phyloP scores from a whole-genome alignment of 495 filamentous ascomycete species.

The Neurospora terricola region DNA sequence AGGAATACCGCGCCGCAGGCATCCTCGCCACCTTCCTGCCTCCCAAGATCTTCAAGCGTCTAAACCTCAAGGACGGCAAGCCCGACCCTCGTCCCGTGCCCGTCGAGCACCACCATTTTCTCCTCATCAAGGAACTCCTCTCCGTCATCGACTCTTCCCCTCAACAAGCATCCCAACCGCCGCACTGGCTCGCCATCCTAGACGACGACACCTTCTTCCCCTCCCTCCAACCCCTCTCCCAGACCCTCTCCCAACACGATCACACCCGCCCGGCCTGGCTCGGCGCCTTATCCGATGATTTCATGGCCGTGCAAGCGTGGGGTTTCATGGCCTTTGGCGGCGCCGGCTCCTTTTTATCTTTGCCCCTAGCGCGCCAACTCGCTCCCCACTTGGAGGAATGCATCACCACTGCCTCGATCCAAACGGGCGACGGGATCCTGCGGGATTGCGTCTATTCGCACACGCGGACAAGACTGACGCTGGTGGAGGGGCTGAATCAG shows the following conservation, averaged over 20 bases:
- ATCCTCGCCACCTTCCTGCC: slow-evolving; percentile 47
- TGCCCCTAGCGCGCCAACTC: slow-evolving; percentile 46
- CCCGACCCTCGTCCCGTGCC: not conserved
- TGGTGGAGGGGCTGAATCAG: slow-evolving; percentile 51
- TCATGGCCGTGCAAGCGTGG: slow-evolving; percentile 45
- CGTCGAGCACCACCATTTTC: slow-evolving; percentile 54
- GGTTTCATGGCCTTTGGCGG: slow-evolving; percentile 62
- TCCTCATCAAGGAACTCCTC: slow-evolving; percentile 47
- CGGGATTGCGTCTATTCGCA: slow-evolving; percentile 51
- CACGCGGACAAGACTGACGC: slow-evolving; percentile 44
- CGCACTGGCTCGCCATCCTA: slow-evolving; percentile 54
- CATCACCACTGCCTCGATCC: slow-evolving; percentile 38
- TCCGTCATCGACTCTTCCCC: slow-evolving; percentile 14
- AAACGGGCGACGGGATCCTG: slow-evolving; percentile 51
- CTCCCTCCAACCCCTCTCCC: slow-evolving; percentile 46
- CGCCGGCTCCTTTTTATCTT: slow-evolving; percentile 56
- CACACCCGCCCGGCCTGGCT: slow-evolving; percentile 45
- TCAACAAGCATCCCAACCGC: slow-evolving; percentile 13
- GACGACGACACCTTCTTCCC: slow-evolving; percentile 72
- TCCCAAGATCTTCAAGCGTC: slow-evolving; percentile 29
- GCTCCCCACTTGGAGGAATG: slow-evolving; percentile 45
- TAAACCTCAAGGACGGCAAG: slow-evolving; percentile 2
- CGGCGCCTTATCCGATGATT: slow-evolving; percentile 55
- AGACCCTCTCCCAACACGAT: slow-evolving; percentile 36
- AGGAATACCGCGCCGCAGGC: slow-evolving; percentile 25